These are phyloP conservation scores for Beauveria scarabaeidicola DNA, from an alignment of 2,329 filamentous ascomycete genomes.

Conservation along the genomic window DNA sequence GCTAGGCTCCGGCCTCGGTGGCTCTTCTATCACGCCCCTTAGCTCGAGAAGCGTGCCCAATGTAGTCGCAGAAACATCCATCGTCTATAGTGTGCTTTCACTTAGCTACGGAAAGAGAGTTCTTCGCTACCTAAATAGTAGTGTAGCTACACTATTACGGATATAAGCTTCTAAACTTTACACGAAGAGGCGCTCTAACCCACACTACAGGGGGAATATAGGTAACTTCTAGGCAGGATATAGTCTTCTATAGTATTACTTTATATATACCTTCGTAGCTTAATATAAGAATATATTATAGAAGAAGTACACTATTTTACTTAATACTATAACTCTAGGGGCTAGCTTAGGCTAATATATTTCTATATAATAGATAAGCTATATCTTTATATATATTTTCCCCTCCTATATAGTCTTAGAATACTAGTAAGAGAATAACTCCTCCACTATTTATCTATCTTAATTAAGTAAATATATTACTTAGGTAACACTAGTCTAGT, in stretches of 20 bases:
- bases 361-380: slow-evolving; percentile 4
- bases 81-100: background rate
- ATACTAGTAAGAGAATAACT: background rate
- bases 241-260: slow-evolving; percentile 34
- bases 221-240: slow-evolving; percentile 22
- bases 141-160: background rate
- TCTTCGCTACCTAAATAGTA: background rate
- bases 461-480: background rate
- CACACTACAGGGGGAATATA: background rate
- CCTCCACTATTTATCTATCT: background rate
- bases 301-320: slow-evolving; percentile 42
- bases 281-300: slow-evolving; percentile 38
- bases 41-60: background rate
- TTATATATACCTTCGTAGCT: slow-evolving; percentile 32
- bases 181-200: slow-evolving; percentile 1
- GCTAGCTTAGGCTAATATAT: slow-evolving; percentile 3
- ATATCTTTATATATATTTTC: background rate
- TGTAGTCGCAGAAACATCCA: background rate
- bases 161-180: slow-evolving; percentile 5
- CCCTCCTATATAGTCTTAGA: background rate
- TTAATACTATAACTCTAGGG: slow-evolving; percentile 39
- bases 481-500: background rate
- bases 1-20: background rate
- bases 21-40: background rate
- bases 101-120: background rate